phyloP scores from a whole-genome alignment of 2,329 filamentous ascomycete genomes.

The Diplodia sapinea region DNA sequence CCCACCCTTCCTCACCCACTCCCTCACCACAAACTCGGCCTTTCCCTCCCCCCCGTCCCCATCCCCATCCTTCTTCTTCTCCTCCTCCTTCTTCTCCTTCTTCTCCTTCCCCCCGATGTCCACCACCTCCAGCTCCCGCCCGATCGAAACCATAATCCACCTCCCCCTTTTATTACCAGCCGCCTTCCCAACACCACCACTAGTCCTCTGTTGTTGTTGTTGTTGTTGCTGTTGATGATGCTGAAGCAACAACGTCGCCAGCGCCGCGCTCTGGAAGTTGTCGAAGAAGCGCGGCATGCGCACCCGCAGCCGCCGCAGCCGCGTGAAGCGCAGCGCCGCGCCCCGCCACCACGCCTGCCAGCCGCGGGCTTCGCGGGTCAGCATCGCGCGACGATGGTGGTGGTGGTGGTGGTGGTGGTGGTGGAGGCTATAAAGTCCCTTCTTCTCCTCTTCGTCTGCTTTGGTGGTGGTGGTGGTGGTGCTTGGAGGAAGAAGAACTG shows the following conservation, averaged over 20 bases:
- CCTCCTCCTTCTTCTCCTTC: not conserved
- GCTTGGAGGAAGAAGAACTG: too few species aligned
- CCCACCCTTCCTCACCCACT: slow-evolving; percentile 5
- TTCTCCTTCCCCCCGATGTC: not conserved
- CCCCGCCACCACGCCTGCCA: slow-evolving; percentile 28
- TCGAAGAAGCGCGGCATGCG: slow-evolving; percentile 22
- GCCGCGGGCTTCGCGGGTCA: slow-evolving; percentile 17
- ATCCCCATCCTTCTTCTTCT: not conserved
- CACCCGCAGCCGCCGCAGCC: slow-evolving; percentile 14
- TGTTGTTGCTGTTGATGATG: too few species aligned
- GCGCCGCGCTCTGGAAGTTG: not conserved
- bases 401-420: too few species aligned
- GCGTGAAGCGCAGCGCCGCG: slow-evolving; percentile 9
- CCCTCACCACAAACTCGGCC: slow-evolving; percentile 12
- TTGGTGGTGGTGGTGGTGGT: not conserved
- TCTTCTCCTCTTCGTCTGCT: not conserved
- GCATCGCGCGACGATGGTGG: not conserved
- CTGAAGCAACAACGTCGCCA: slow-evolving; percentile 15
- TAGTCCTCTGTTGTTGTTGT: fast-evolving
- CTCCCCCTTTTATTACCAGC: not conserved
- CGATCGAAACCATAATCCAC: not conserved
- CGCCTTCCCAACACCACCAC: not conserved
- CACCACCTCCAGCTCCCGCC: slow-evolving; percentile 6
- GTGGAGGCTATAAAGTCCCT: too few species aligned
- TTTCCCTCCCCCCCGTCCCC: not conserved